Conservation (phyloP, 805 yeast species). For the Cyberlindnera saturnus region DNA sequence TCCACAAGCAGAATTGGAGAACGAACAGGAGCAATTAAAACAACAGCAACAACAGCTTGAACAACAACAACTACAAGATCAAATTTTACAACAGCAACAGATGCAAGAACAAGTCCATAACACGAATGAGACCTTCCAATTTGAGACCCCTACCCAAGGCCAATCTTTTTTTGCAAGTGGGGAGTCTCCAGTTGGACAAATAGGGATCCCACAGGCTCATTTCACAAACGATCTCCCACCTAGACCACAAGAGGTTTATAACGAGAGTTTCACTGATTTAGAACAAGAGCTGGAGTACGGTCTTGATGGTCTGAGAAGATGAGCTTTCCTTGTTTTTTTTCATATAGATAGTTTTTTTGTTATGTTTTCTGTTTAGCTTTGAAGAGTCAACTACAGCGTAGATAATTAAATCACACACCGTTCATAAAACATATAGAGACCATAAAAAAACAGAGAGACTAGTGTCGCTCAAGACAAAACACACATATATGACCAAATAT, state of each 20-base stretch:
- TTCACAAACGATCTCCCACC: conserved; percentile 48
- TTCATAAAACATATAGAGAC: too few relatives aligned
- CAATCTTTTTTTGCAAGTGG: conserved; percentile 17
- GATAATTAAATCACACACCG: too few relatives aligned
- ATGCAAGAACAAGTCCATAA: conserved; percentile 4
- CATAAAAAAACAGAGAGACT: too few relatives aligned
- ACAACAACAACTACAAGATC: conserved; percentile 12
- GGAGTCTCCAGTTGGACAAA: conserved; percentile 25
- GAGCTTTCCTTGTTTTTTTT: background rate
- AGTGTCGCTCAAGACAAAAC: background rate
- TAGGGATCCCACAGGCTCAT: conserved; percentile 47
- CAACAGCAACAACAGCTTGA: conserved; percentile 7
- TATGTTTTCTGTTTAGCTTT: background rate
- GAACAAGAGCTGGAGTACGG: conserved; percentile 68
- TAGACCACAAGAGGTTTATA: conserved; percentile 45
- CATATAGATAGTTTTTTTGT: background rate
- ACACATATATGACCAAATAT: background rate
- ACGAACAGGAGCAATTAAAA: conserved; percentile 18
- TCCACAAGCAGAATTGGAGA: conserved; percentile 20
- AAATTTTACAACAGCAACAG: conserved; percentile 12
- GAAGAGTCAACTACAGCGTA: background rate
- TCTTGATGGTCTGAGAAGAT: conserved; percentile 34
- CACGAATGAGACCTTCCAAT: conserved; percentile 1
- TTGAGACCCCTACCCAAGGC: conserved; percentile 10
- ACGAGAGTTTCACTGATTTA: conserved; percentile 32